Conservation (phyloP, 1,284 basidiomycete species). For the Caloboletus firmus region DNA sequence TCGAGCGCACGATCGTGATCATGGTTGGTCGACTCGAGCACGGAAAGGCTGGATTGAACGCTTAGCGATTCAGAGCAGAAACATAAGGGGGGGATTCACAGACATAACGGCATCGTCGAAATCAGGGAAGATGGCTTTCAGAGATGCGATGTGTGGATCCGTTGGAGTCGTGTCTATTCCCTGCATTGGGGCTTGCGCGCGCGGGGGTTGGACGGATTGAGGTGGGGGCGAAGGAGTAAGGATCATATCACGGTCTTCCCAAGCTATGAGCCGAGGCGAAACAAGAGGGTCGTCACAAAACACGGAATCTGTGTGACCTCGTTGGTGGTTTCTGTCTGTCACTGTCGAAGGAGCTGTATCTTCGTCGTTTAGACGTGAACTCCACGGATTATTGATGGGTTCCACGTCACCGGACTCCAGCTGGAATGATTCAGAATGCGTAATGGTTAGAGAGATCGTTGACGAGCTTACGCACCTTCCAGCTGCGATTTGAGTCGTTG, state of each 20-base stretch:
- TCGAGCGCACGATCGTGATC: slow-evolving; percentile 74
- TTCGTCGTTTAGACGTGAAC: not conserved
- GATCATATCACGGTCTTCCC: slow-evolving; percentile 20
- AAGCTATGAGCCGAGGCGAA: not conserved
- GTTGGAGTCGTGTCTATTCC: not conserved
- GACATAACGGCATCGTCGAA: slow-evolving; percentile 70
- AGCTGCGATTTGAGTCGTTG: slow-evolving; percentile 11
- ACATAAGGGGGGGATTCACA: slow-evolving; percentile 26
- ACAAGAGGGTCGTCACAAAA: not conserved
- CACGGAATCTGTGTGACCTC: not conserved
- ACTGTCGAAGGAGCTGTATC: not conserved
- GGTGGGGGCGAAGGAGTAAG: slow-evolving; percentile 18
- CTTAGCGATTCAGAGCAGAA: slow-evolving; percentile 7
- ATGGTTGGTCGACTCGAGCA: slow-evolving; percentile 64
- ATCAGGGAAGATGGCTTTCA: slow-evolving; percentile 77
- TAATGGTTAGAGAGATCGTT: not conserved
- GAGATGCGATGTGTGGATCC: slow-evolving; percentile 52
- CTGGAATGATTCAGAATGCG: not conserved
- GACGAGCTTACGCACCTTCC: not conserved
- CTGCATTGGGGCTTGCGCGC: slow-evolving; percentile 1
- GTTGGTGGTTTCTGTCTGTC: not conserved
- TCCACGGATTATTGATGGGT: slow-evolving; percentile 16
- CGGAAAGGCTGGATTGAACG: slow-evolving; percentile 47
- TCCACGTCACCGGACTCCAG: not conserved
- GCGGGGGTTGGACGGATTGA: not conserved